Evolutionary conservation across 129 eudicot genomes (phyloP).

Genomic region (Calendula officinalis): DNA sequence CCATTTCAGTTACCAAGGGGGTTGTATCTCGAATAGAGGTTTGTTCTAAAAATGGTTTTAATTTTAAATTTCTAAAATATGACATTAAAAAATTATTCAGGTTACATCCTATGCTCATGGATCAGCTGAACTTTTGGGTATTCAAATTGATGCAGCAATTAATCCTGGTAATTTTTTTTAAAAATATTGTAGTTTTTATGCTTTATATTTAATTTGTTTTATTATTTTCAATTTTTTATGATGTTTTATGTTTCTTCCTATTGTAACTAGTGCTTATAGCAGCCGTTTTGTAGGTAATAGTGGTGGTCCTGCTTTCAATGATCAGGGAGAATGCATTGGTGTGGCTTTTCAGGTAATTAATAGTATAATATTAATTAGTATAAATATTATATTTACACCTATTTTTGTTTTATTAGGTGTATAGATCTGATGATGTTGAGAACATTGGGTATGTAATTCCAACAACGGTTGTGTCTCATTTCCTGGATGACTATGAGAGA

Average conservation of each 20-base stretch:
- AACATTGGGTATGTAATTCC: slow-evolving; percentile 98
- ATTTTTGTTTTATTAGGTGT: slow-evolving; percentile 53
- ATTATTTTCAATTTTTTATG: neutral
- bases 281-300: slow-evolving; percentile 77
- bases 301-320: slow-evolving; percentile 99
- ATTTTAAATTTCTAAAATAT: slow-evolving; percentile 14
- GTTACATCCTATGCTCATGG: slow-evolving; percentile 99
- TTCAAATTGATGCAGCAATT: slow-evolving; percentile 96
- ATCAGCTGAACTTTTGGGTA: slow-evolving; percentile 86
- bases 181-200: neutral
- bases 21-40: slow-evolving; percentile 99
- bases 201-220: slow-evolving; percentile 13
- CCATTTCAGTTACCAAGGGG: slow-evolving; percentile 96
- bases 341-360: slow-evolving; percentile 94
- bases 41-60: slow-evolving; percentile 20
- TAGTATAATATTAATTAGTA: slow-evolving; percentile 8
- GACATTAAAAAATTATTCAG: slow-evolving; percentile 34
- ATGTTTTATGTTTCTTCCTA: slow-evolving; percentile 23
- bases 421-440: slow-evolving; percentile 87
- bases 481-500: slow-evolving; percentile 82
- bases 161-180: slow-evolving; percentile 66
- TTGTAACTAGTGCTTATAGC: slow-evolving; percentile 36
- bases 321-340: slow-evolving; percentile 93
- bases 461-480: slow-evolving; percentile 90
- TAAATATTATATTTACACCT: neutral